These are phyloP conservation scores for Saccharomyces hybrid DNA, from an alignment of 1,139 yeast species.

Conservation along the genomic window DNA sequence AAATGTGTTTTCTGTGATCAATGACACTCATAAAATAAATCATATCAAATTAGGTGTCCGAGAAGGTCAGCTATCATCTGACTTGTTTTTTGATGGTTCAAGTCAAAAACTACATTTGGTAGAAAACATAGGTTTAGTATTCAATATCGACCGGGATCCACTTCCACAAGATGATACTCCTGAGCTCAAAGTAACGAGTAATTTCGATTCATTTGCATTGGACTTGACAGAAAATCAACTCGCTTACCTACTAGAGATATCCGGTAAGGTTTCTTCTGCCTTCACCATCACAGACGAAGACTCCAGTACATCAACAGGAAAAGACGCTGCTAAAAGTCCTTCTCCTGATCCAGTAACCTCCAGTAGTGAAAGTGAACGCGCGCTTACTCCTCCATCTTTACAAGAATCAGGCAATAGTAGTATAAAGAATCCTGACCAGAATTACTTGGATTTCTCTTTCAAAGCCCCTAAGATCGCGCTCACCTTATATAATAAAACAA, in stretches of 20 bases:
- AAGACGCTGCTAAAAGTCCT: not conserved
- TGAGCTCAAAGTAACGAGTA: conserved; percentile 48
- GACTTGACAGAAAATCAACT: conserved; percentile 75
- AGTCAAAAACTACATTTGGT: conserved; percentile 59
- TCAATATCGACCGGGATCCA: conserved; percentile 53
- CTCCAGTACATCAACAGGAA: not conserved
- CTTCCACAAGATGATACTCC: conserved; percentile 40
- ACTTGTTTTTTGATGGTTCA: conserved; percentile 44
- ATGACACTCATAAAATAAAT: conserved; percentile 37
- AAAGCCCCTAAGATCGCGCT: conserved; percentile 57
- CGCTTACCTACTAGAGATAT: conserved; percentile 48
- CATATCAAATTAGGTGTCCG: conserved; percentile 61
- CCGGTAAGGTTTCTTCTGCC: conserved; percentile 52
- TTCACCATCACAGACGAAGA: conserved; percentile 27
- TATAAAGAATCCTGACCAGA: not conserved
- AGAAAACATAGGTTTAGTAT: conserved; percentile 57
- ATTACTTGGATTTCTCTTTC: conserved; percentile 45
- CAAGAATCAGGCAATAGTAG: not conserved
- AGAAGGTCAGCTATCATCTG: conserved; percentile 58
- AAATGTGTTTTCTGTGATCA: conserved; percentile 45
- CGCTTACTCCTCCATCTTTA: not conserved
- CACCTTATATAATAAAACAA: conserved; percentile 56
- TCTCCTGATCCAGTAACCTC: not conserved
- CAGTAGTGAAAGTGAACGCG: not conserved
- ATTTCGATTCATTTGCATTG: conserved; percentile 58